phyloP scores from a whole-genome alignment of 202 grass and related monocot species.

The Schoenoplectus triqueter region DNA sequence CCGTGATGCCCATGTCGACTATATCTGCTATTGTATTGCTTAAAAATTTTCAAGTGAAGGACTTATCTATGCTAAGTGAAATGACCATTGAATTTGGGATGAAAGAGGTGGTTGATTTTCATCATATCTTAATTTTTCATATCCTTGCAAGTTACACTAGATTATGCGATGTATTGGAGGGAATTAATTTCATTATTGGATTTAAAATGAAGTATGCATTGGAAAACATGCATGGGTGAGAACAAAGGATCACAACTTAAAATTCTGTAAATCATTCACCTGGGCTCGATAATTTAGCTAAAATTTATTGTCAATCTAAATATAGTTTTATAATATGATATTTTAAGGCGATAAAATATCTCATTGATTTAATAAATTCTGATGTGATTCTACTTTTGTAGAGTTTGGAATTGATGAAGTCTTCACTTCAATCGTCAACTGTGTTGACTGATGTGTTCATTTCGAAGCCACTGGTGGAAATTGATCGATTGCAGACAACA shows the following conservation, averaged over 20 bases:
- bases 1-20: slow-evolving; percentile 66
- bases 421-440: slow-evolving; percentile 48
- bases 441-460: slow-evolving; percentile 58
- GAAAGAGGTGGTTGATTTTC: slow-evolving; percentile 45
- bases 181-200: neutral
- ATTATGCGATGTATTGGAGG: neutral
- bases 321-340: neutral
- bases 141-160: neutral
- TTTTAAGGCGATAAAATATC: neutral
- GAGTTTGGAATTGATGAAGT: slow-evolving; percentile 57
- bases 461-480: slow-evolving; percentile 19
- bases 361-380: neutral
- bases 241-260: neutral
- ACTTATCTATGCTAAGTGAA: slow-evolving; percentile 58
- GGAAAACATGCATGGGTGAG: no score
- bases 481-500: slow-evolving; percentile 32
- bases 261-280: neutral
- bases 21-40: slow-evolving; percentile 71
- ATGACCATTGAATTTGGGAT: slow-evolving; percentile 47
- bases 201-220: neutral
- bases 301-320: neutral
- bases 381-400: slow-evolving; percentile 26
- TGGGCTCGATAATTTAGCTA: neutral
- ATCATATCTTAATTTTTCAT: neutral
- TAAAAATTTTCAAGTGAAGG: slow-evolving; percentile 61